These are phyloP conservation scores for Alternaria viburni DNA, from an alignment of 2,329 filamentous ascomycete species.

Conservation along the genomic window DNA sequence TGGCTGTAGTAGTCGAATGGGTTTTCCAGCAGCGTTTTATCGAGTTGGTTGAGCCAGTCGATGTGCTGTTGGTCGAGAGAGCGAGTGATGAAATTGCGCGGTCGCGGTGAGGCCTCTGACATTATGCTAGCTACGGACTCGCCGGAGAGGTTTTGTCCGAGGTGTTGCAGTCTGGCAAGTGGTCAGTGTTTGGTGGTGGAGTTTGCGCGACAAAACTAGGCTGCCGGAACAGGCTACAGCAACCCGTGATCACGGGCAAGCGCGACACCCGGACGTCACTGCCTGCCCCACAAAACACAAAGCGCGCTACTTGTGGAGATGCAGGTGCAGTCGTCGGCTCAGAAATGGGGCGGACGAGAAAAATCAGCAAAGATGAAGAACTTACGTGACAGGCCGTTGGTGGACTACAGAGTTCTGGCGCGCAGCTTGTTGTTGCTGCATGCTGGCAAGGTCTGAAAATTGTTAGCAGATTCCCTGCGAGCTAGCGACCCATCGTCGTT, in stretches of 20 bases:
- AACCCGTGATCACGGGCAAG: slow-evolving; percentile 25
- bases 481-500: background rate
- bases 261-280: slow-evolving; percentile 15
- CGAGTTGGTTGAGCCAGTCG: slow-evolving; percentile 53
- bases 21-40: slow-evolving; percentile 53
- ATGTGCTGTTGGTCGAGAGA: slow-evolving; percentile 53
- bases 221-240: slow-evolving; percentile 21
- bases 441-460: slow-evolving; percentile 53
- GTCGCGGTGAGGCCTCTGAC: slow-evolving; percentile 54
- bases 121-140: slow-evolving; percentile 56
- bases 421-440: slow-evolving; percentile 54
- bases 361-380: slow-evolving; percentile 6
- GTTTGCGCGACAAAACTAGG: slow-evolving; percentile 16
- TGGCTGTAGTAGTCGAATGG: slow-evolving; percentile 59
- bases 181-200: slow-evolving; percentile 15
- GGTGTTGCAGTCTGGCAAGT: slow-evolving; percentile 31
- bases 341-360: background rate
- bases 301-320: background rate
- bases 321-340: background rate
- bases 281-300: background rate
- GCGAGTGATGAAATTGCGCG: slow-evolving; percentile 51
- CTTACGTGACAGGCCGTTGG: slow-evolving; percentile 48
- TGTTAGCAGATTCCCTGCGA: slow-evolving; percentile 9
- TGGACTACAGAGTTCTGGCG: slow-evolving; percentile 44
- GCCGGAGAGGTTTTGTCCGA: slow-evolving; percentile 50